Evolutionary conservation across 441 rosid genomes (phyloP).

Genomic region (Pelargonium myrrhifolium): DNA sequence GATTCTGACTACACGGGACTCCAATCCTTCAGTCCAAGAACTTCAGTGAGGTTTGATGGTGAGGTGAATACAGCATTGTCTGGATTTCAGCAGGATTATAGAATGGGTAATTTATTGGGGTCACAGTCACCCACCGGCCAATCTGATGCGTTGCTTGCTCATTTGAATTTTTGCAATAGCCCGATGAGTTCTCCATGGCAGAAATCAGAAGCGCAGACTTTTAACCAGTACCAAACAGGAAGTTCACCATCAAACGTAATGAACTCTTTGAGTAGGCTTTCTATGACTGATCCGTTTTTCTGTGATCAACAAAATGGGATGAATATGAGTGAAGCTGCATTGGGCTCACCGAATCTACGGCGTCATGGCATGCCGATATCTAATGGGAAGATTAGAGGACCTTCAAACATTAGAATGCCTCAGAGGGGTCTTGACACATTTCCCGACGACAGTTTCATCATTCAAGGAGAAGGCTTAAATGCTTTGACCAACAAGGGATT

Average conservation of each 20-base stretch:
- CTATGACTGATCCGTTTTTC: constrained; percentile 16
- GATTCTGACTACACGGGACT: constrained; percentile 19
- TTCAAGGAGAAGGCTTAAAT: constrained; percentile 22
- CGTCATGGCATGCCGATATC: constrained; percentile 21
- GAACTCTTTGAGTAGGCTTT: constrained; percentile 12
- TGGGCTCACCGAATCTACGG: constrained; percentile 16
- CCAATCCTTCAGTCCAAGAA: constrained; percentile 18
- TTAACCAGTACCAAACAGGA: constrained; percentile 12
- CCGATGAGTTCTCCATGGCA: constrained; percentile 17
- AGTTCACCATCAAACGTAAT: constrained; percentile 1
- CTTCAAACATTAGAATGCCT: constrained; percentile 13
- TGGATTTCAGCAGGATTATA: constrained; percentile 14
- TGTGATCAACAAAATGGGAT: constrained; percentile 15
- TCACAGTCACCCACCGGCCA: constrained; percentile 7
- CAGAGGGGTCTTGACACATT: constrained; percentile 21
- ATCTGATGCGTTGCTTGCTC: constrained; percentile 16
- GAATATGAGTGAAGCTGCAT: constrained; percentile 17
- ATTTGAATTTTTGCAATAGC: constrained; percentile 12
- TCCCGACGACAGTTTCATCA: constrained; percentile 23
- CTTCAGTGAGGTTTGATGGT: constrained; percentile 13
- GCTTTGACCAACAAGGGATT: constrained; percentile 17
- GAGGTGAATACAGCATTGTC: constrained; percentile 10
- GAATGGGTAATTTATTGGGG: constrained; percentile 9
- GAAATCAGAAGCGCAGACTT: constrained; percentile 13
- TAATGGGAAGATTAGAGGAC: constrained; percentile 22